Base-by-base conservation (phyloP, 345 rosid genomes). In the Brassica nigra region DNA sequence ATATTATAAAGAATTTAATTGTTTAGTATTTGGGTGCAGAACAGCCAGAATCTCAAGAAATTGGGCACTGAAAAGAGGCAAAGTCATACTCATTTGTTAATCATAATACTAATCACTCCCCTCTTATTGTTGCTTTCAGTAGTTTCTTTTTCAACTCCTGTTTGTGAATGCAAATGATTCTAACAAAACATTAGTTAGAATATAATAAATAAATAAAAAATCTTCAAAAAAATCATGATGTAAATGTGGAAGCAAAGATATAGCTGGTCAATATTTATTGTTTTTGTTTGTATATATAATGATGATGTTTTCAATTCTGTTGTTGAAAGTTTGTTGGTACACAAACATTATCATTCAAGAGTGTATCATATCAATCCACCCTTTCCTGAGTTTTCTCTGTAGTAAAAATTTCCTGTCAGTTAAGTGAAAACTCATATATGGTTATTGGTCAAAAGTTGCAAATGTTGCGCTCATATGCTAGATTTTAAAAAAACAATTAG, bases 1-100 rank as follows among this genome's bases (percentile, higher is more conserved):
- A 34, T 49, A 52, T 14, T 61, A 23, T 6, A 77, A 69, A 62
- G 54, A 42, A 69, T 27, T 12, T 65, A 39, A 16, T 76, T 58
- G 61, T 57, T 59, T 52, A 69, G 20, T 76, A 47, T 75, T 66
- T 73, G 63, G 64, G 28, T 77, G 80, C 80, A 77, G 65, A 77
- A 77, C 75, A 64, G 65, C 80, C 83, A 82, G 86, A 77, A 81
- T 84, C 81, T 79, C 82, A 86, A 77, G 80, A 69, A 77, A 58
- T 69, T 69, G 27, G 16, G 75, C 80, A 68, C 75, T 71, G 75
- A 62, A 74, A 78, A 14, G 69, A 71, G 68, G 75, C 75, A 77
- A 73, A 70, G 58, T 29, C 66, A 6, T 49, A 9, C 1, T 54
- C 47, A 42, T 33, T 64, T 61, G 54, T 71, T 78, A 29, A 76